Percentiles rank a stretch among this genome's conserved stretches.
Conservation (phyloP, 2,329 filamentous ascomycete genomes). For the Aspergillus sclerotialis region DNA sequence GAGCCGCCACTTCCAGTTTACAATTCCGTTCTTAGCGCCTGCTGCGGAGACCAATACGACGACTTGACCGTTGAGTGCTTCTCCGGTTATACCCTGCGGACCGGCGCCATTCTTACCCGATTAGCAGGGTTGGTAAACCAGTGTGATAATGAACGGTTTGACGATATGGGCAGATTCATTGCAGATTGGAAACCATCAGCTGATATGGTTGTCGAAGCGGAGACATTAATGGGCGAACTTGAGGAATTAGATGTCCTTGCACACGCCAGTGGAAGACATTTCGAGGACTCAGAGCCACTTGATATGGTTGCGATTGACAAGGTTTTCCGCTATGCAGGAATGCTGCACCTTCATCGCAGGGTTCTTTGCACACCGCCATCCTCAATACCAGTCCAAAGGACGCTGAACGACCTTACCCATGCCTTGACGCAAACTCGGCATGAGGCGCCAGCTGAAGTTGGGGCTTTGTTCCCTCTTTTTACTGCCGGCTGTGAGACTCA, state of each 20-base stretch:
- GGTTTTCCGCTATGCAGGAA: constrained; percentile 71
- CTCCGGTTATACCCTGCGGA: constrained; percentile 68
- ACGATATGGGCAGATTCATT: constrained; percentile 44
- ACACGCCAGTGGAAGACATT: constrained; percentile 34
- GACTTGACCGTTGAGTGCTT: constrained; percentile 72
- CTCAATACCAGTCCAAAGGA: constrained; percentile 55
- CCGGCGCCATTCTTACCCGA: constrained; percentile 62
- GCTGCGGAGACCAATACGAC: constrained; percentile 49
- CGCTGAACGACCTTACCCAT: constrained; percentile 56
- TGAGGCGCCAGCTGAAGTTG: constrained; percentile 66
- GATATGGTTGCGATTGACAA: constrained; percentile 63
- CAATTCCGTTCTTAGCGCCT: constrained; percentile 36
- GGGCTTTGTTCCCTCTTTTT: constrained; percentile 73
- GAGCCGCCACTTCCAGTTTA: constrained; percentile 48
- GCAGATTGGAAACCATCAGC: constrained; percentile 53
- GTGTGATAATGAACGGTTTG: constrained; percentile 61
- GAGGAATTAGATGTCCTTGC: constrained; percentile 45
- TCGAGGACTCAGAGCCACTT: constrained; percentile 30
- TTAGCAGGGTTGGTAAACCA: constrained; percentile 64
- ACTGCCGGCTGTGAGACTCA: constrained; percentile 70
- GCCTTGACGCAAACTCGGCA: constrained; percentile 56
- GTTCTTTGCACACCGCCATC: constrained; percentile 56
- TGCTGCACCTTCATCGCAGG: constrained; percentile 68
- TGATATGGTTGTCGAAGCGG: constrained; percentile 50
- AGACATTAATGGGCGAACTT: constrained; percentile 55